phyloP scores from a whole-genome alignment of 805 yeast genomes.

The Tetrapisispora phaffii region DNA sequence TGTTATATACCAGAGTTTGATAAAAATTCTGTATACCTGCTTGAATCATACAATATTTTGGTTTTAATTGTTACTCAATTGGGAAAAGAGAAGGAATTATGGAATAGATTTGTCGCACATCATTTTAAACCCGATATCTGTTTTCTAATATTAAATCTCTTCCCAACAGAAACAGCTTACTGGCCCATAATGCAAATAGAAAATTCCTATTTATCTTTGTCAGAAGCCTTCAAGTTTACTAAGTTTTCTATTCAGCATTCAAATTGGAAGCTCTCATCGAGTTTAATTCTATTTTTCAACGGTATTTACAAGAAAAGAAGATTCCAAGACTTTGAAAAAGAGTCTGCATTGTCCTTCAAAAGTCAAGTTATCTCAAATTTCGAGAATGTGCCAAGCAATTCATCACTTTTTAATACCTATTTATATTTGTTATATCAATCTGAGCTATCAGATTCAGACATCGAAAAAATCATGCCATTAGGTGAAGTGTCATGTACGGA shows the following conservation, averaged over 20 bases:
- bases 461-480: slow-evolving; percentile 25
- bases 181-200: slow-evolving; percentile 19
- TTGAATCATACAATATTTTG: slow-evolving; percentile 16
- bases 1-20: slow-evolving; percentile 7
- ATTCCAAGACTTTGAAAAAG: slow-evolving; percentile 22
- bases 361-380: slow-evolving; percentile 7
- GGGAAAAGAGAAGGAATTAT: slow-evolving; percentile 8
- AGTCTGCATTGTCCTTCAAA: slow-evolving; percentile 4
- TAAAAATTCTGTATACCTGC: slow-evolving; percentile 6
- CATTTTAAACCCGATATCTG: slow-evolving; percentile 13
- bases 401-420: slow-evolving; percentile 19
- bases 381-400: not conserved
- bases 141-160: slow-evolving; percentile 10
- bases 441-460: slow-evolving; percentile 8
- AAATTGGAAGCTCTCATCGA: slow-evolving; percentile 32
- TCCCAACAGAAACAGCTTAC: slow-evolving; percentile 11
- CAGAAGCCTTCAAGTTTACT: slow-evolving; percentile 12
- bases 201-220: slow-evolving; percentile 6
- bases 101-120: slow-evolving; percentile 13
- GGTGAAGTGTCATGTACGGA: slow-evolving; percentile 16
- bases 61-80: slow-evolving; percentile 9
- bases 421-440: slow-evolving; percentile 11
- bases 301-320: slow-evolving; percentile 19
- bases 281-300: slow-evolving; percentile 39
- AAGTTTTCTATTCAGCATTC: slow-evolving; percentile 13